phyloP scores from a whole-genome alignment of 495 filamentous ascomycete genomes.

The Hypoxylon lienhwacheense region DNA sequence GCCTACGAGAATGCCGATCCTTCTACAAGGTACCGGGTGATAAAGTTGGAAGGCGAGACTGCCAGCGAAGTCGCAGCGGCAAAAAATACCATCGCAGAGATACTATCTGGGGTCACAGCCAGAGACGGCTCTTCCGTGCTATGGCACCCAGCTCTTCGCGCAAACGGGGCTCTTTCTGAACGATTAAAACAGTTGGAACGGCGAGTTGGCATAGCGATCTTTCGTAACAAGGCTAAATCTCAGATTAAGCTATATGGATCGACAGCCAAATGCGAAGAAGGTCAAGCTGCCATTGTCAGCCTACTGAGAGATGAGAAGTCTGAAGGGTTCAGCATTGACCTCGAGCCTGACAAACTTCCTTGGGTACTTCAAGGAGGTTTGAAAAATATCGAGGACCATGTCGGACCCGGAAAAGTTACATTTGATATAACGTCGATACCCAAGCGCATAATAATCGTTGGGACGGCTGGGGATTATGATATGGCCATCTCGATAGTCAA shows the following conservation, averaged over 20 bases:
- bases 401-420: constrained; percentile 38
- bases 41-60: constrained; percentile 50
- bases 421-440: constrained; percentile 40
- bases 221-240: constrained; percentile 34
- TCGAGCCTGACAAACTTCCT: constrained; percentile 29
- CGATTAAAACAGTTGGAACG: constrained; percentile 25
- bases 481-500: constrained; percentile 17
- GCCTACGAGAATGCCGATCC: constrained; percentile 29
- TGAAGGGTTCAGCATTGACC: constrained; percentile 28
- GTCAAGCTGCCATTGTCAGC: constrained; percentile 4
- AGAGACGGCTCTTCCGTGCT: constrained; percentile 22
- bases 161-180: constrained; percentile 16
- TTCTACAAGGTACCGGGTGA: constrained; percentile 22
- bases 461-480: constrained; percentile 30
- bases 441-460: constrained; percentile 38
- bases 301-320: constrained; percentile 34
- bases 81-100: constrained; percentile 41
- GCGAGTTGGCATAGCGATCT: constrained; percentile 36
- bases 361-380: constrained; percentile 49
- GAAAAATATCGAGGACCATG: constrained; percentile 33
- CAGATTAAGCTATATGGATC: constrained; percentile 39
- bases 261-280: constrained; percentile 11
- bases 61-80: constrained; percentile 41
- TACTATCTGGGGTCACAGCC: constrained; percentile 29
- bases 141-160: constrained; percentile 36